A percentile compares a stretch with the other conserved stretches of the same genome.
phyloP scores from a whole-genome alignment of 192 early-diverging fungal genomes.

The Backusella sp. region DNA sequence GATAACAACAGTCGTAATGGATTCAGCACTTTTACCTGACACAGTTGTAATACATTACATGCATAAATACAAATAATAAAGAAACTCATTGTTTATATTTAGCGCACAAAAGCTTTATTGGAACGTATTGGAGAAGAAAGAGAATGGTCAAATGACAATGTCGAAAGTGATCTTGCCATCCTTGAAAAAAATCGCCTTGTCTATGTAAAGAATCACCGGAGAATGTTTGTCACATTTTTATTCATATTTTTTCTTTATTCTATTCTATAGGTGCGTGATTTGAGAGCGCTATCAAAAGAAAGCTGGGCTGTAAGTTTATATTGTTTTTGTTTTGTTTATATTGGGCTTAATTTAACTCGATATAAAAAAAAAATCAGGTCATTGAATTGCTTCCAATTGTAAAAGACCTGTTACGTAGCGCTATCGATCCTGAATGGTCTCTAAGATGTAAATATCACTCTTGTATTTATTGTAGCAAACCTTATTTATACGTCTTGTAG shows the following conservation, averaged over 20 bases:
- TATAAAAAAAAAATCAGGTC: background rate
- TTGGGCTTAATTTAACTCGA: background rate
- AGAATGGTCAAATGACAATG: conserved; percentile 1
- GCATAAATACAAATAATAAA: background rate
- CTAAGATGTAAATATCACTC: background rate
- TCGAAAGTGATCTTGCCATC: conserved; percentile 3
- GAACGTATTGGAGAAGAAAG: conserved; percentile 5
- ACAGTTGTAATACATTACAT: background rate
- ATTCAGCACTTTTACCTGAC: background rate
- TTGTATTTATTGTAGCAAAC: background rate
- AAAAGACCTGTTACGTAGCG: conserved; percentile 1
- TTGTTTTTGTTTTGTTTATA: conserved; percentile 3
- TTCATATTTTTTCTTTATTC: background rate
- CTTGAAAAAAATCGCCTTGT: conserved; percentile 2
- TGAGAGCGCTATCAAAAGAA: conserved; percentile 14
- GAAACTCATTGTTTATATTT: background rate
- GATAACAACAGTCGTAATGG: background rate
- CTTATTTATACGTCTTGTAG: background rate
- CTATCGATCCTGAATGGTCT: conserved; percentile 11
- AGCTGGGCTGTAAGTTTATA: conserved; percentile 15
- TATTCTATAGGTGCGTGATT: background rate
- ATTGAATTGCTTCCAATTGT: conserved; percentile 19
- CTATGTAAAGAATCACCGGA: background rate
- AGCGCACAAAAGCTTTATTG: background rate
- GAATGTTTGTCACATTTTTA: background rate